Percentiles rank a stretch among this genome's conserved stretches.
Conservation (phyloP, 495 filamentous ascomycete species). For the Rostrohypoxylon terebratum region DNA sequence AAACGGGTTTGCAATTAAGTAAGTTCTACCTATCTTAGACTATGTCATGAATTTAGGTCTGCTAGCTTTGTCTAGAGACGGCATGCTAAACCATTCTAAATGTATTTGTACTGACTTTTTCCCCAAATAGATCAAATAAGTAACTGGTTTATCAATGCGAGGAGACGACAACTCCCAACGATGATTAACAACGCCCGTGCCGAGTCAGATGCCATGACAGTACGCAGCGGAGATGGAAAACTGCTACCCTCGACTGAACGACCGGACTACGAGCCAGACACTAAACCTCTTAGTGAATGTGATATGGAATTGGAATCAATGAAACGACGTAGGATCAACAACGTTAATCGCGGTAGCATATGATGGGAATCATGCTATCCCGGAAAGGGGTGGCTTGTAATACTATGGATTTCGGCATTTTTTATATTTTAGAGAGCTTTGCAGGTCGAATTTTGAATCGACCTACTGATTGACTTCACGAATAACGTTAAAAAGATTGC, state of each 20-base stretch:
- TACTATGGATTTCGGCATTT: constrained; percentile 15
- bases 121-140: constrained; percentile 71
- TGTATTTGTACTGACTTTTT: constrained; percentile 22
- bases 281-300: constrained; percentile 53
- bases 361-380: constrained; percentile 14
- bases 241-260: constrained; percentile 40
- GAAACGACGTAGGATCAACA: constrained; percentile 28
- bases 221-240: constrained; percentile 40
- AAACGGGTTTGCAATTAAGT: constrained; percentile 83
- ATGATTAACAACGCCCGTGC: constrained; percentile 67
- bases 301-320: constrained; percentile 43
- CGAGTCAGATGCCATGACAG: constrained; percentile 52
- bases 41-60: neutral
- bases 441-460: neutral
- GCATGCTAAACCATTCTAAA: neutral
- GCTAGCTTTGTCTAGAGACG: neutral
- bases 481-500: constrained; percentile 1
- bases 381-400: constrained; percentile 20
- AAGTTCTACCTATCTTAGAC: constrained; percentile 61
- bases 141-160: constrained; percentile 97
- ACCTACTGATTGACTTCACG: neutral
- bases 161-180: constrained; percentile 78
- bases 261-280: constrained; percentile 47
- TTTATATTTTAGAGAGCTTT: constrained; percentile 11
- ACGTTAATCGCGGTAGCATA: constrained; percentile 41